phyloP scores from a whole-genome alignment of 176 grass and related monocot genomes.

The Rhynchospora breviuscula region DNA sequence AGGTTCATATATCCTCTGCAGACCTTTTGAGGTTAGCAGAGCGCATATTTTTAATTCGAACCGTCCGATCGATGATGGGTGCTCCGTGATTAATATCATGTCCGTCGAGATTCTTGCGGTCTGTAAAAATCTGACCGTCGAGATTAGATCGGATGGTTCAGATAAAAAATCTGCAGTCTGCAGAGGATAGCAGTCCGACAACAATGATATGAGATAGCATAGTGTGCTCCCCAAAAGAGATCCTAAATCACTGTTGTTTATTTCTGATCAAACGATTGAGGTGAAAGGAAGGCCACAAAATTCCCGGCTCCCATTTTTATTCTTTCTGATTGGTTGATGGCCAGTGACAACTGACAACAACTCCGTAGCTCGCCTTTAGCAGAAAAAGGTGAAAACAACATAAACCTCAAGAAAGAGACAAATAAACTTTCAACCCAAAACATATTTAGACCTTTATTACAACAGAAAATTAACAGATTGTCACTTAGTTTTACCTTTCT shows the following conservation, averaged over 20 bases:
- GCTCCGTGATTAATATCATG: no score
- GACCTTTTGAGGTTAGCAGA: no score
- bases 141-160: no score
- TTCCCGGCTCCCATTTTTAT: background rate
- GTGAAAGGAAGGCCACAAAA: background rate
- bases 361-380: background rate
- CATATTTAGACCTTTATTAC: background rate
- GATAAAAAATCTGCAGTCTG: no score
- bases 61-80: no score
- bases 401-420: background rate
- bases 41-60: no score
- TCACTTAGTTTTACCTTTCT: background rate
- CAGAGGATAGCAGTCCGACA: background rate
- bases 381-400: background rate
- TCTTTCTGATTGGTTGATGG: conserved; percentile 4
- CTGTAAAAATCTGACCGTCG: no score
- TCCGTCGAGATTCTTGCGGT: no score
- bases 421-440: background rate
- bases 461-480: background rate
- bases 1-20: no score
- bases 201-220: background rate
- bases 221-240: background rate
- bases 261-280: conserved; percentile 10
- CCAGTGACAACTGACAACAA: background rate
- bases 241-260: conserved; percentile 12